phyloP scores from a whole-genome alignment of 257 asterid genomes.

The Gardenia jasminoides region DNA sequence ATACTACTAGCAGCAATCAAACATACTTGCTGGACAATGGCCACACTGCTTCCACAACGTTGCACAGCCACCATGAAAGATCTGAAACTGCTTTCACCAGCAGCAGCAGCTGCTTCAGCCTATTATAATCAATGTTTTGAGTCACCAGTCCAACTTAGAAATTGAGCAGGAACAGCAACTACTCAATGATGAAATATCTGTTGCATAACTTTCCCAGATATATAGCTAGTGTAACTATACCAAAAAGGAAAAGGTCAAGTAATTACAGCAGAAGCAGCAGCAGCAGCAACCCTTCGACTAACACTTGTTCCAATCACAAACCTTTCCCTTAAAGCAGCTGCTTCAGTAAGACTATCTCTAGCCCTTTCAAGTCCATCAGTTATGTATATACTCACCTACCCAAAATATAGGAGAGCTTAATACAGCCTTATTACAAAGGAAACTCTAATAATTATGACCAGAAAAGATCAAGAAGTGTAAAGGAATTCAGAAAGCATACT shows the following conservation, averaged over 20 bases:
- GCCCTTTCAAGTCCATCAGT: conserved; percentile 99
- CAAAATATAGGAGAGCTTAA: conserved; percentile 22
- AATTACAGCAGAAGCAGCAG: conserved; percentile 96
- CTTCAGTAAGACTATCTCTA: conserved; percentile 90
- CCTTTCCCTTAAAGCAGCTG: conserved; percentile 94
- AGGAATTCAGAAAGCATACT: conserved; percentile 41
- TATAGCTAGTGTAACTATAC: not conserved
- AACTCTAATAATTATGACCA: conserved; percentile 14
- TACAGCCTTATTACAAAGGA: conserved; percentile 1
- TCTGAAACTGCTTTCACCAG: conserved; percentile 97
- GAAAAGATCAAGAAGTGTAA: conserved; percentile 21
- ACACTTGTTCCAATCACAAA: conserved; percentile 82
- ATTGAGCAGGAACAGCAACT: conserved; percentile 8
- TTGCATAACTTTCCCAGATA: not conserved
- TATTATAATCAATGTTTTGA: conserved; percentile 28
- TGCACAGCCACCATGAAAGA: conserved; percentile 99
- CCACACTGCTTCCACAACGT: conserved; percentile 99
- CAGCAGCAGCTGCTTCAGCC: conserved; percentile 99
- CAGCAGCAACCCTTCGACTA: conserved; percentile 96
- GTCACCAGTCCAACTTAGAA: conserved; percentile 12
- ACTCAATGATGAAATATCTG: conserved; percentile 8
- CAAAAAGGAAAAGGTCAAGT: conserved; percentile 23
- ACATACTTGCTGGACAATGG: conserved; percentile 96
- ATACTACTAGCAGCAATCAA: conserved; percentile 14
- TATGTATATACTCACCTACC: conserved; percentile 76